Percentiles rank a stretch among this genome's conserved stretches.
phyloP scores from a whole-genome alignment of 768 basidiomycete genomes.

The Boletus rubescentipes region DNA sequence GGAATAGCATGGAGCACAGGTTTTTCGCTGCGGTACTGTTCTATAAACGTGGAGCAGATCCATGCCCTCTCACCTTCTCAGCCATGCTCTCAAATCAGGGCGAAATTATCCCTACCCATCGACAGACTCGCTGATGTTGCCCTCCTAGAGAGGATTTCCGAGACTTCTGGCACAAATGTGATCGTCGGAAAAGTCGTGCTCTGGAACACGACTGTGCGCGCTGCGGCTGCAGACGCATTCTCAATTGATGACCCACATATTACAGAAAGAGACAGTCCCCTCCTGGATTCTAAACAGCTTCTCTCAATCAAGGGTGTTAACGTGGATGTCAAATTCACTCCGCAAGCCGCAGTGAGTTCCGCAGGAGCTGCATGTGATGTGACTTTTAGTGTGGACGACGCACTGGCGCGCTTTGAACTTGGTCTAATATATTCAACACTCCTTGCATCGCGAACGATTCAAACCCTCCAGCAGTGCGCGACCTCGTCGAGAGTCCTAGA shows the following conservation, averaged over 20 bases:
- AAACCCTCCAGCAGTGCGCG: slow-evolving; percentile 34
- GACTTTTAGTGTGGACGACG: slow-evolving; percentile 49
- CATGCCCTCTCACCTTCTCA: slow-evolving; percentile 19
- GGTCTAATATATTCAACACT: slow-evolving; percentile 70
- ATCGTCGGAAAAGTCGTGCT: slow-evolving; percentile 45
- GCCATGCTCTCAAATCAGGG: slow-evolving; percentile 44
- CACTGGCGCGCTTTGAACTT: slow-evolving; percentile 55
- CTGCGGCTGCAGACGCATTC: slow-evolving; percentile 64
- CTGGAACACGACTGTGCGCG: slow-evolving; percentile 52
- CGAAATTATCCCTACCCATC: slow-evolving; percentile 52
- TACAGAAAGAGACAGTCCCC: slow-evolving; percentile 50
- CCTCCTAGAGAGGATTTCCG: slow-evolving; percentile 38
- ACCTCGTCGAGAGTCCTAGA: slow-evolving; percentile 15
- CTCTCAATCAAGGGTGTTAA: slow-evolving; percentile 39
- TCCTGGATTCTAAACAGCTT: slow-evolving; percentile 41
- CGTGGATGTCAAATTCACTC: slow-evolving; percentile 28
- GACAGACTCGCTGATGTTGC: slow-evolving; percentile 50
- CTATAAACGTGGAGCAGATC: slow-evolving; percentile 32
- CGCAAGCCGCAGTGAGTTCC: slow-evolving; percentile 1
- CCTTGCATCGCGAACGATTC: slow-evolving; percentile 56
- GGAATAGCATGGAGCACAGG: slow-evolving; percentile 63
- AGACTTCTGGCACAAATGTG: slow-evolving; percentile 35
- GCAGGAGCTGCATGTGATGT: slow-evolving; percentile 37
- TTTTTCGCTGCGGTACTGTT: slow-evolving; percentile 55
- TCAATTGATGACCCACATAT: slow-evolving; percentile 66